Conservation (phyloP, 208 protist genomes). For the Leishmania mexicana region DNA sequence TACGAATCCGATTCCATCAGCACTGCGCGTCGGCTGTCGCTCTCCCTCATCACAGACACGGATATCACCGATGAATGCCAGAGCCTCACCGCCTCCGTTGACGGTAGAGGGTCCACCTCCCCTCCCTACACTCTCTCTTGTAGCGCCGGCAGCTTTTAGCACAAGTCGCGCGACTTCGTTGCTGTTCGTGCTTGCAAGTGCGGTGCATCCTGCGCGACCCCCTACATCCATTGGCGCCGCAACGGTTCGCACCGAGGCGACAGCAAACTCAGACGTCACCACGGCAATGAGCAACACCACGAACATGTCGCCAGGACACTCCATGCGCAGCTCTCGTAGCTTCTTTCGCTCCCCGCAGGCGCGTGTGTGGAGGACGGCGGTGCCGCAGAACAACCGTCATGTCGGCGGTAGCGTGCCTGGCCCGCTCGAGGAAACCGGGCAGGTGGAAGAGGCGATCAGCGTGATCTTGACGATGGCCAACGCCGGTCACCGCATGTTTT, state of each 20-base stretch:
- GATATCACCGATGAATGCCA: slow-evolving; percentile 27
- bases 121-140: background rate
- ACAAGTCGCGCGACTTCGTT: background rate
- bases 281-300: slow-evolving; percentile 1
- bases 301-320: background rate
- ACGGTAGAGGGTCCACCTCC: slow-evolving; percentile 1
- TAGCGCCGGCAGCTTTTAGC: background rate
- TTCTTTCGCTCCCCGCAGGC: background rate
- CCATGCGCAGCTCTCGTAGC: background rate
- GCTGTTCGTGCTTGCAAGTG: background rate
- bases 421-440: background rate
- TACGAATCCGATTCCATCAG: background rate
- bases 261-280: background rate
- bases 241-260: background rate
- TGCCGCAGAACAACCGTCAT: background rate
- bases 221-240: background rate
- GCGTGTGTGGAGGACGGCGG: slow-evolving; percentile 8
- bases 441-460: background rate
- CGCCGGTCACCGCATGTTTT: background rate
- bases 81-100: background rate
- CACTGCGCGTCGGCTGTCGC: background rate
- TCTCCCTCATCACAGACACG: slow-evolving; percentile 19
- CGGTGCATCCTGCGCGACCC: background rate
- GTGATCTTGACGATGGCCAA: background rate
- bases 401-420: too few relatives aligned